Conservation (phyloP, 176 grass and related monocot species). For the Avena atlantica region DNA sequence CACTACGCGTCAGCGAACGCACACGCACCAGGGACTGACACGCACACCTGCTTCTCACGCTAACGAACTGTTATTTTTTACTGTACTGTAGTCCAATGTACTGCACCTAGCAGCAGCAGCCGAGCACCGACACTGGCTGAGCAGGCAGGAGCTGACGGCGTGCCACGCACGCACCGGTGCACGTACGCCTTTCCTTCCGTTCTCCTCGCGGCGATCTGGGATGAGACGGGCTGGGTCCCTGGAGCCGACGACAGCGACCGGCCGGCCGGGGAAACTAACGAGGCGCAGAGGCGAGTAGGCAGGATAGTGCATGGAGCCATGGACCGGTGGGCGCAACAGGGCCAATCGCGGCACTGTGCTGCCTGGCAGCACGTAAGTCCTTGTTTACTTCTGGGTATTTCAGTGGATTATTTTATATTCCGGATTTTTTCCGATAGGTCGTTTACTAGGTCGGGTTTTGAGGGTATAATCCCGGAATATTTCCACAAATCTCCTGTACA, state of each 20-base stretch:
- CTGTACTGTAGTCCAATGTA: background rate
- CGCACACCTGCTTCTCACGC: background rate
- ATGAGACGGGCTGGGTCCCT: background rate
- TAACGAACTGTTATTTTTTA: background rate
- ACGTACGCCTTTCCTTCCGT: background rate
- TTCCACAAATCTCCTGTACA: no score
- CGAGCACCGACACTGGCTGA: slow-evolving; percentile 38
- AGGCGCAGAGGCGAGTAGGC: background rate
- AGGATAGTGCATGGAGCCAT: no score
- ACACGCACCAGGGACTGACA: no score
- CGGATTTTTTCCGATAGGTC: no score
- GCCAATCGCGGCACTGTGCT: slow-evolving; percentile 15
- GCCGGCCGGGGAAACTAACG: background rate
- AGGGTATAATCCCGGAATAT: no score
- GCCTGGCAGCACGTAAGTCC: background rate
- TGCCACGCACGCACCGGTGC: background rate
- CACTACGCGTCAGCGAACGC: background rate
- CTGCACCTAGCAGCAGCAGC: background rate
- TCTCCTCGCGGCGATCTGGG: background rate
- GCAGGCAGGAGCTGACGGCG: background rate
- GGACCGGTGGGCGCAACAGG: no score
- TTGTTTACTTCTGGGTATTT: no score
- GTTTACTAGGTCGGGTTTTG: no score
- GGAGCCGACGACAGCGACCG: background rate
- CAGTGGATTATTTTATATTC: no score